A percentile compares a stretch with the other conserved stretches of the same genome.
Conservation (phyloP, 441 rosid genomes). For the Aquilaria agallochum region DNA sequence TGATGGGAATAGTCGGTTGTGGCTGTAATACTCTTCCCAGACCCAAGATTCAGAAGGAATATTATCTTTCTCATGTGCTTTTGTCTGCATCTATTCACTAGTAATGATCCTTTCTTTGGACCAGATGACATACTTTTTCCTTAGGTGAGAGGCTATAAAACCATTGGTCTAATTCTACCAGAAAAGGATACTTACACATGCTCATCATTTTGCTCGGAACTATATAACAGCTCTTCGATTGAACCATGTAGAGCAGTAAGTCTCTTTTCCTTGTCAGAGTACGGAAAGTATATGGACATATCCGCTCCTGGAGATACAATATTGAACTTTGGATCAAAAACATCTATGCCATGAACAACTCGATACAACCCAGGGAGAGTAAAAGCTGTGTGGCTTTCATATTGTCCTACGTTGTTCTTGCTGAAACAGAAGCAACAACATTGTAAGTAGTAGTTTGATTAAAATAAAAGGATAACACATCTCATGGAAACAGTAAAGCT, state of each 20-base stretch:
- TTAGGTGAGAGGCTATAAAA: too few relatives aligned
- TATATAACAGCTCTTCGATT: conserved; percentile 72
- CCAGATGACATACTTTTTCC: too few relatives aligned
- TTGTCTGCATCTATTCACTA: too few relatives aligned
- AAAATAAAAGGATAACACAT: too few relatives aligned
- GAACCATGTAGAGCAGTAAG: conserved; percentile 77
- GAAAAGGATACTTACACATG: conserved; percentile 48
- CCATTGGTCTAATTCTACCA: too few relatives aligned
- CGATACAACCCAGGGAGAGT: conserved; percentile 94
- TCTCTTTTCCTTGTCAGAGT: conserved; percentile 48
- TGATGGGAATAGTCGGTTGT: too few relatives aligned
- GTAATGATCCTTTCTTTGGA: too few relatives aligned
- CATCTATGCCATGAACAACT: conserved; percentile 89
- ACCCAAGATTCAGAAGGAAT: too few relatives aligned
- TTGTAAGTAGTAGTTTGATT: too few relatives aligned
- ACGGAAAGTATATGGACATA: conserved; percentile 85
- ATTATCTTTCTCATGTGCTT: too few relatives aligned
- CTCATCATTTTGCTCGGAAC: conserved; percentile 69
- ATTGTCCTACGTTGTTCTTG: conserved; percentile 89
- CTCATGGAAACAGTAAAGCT: too few relatives aligned
- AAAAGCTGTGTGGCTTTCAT: conserved; percentile 87
- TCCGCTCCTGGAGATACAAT: conserved; percentile 96
- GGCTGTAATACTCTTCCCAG: too few relatives aligned
- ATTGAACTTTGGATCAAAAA: conserved; percentile 95
- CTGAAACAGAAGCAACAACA: conserved; percentile 29